These are phyloP conservation scores for Chytridiales sp. DNA, from an alignment of 371 early-diverging fungal genomes.

Conservation along the genomic window DNA sequence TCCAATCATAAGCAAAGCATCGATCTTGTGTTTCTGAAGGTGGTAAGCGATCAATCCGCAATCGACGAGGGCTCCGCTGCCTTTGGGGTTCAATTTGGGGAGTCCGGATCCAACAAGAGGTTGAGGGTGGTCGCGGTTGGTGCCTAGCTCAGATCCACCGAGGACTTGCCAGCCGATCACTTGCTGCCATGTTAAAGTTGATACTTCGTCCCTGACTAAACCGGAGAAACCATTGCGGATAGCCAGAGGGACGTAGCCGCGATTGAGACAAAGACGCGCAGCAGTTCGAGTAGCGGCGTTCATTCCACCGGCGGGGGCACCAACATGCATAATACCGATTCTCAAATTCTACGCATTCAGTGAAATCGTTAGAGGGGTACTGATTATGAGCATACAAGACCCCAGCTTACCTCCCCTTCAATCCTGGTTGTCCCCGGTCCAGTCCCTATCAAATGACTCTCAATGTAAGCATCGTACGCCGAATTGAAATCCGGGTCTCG, in stretches of 20 bases:
- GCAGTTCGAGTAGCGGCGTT: constrained; percentile 93
- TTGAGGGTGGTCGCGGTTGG: constrained; percentile 82
- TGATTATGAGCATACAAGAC: constrained; percentile 18
- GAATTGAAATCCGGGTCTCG: constrained; percentile 89
- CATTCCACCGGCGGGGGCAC: constrained; percentile 98
- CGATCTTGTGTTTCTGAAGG: constrained; percentile 85
- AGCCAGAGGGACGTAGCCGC: constrained; percentile 80
- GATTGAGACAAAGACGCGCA: constrained; percentile 82
- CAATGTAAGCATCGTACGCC: constrained; percentile 62
- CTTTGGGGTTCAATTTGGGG: constrained; percentile 34
- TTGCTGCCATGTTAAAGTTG: constrained; percentile 77
- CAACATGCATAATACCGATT: constrained; percentile 91
- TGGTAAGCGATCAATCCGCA: constrained; percentile 87
- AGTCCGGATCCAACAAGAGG: constrained; percentile 38
- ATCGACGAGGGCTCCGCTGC: constrained; percentile 56
- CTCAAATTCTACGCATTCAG: constrained; percentile 54
- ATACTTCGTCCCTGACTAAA: constrained; percentile 75
- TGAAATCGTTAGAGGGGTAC: neutral
- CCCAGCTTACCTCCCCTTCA: constrained; percentile 24
- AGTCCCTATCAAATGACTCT: constrained; percentile 35
- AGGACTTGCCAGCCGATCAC: constrained; percentile 87
- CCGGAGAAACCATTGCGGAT: constrained; percentile 97
- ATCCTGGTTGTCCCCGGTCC: constrained; percentile 29
- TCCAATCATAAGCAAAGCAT: constrained; percentile 91
- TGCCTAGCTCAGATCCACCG: constrained; percentile 96